Evolutionary conservation across 768 basidiomycete species (phyloP).

Genomic region (Amanita pallidorosea): DNA sequence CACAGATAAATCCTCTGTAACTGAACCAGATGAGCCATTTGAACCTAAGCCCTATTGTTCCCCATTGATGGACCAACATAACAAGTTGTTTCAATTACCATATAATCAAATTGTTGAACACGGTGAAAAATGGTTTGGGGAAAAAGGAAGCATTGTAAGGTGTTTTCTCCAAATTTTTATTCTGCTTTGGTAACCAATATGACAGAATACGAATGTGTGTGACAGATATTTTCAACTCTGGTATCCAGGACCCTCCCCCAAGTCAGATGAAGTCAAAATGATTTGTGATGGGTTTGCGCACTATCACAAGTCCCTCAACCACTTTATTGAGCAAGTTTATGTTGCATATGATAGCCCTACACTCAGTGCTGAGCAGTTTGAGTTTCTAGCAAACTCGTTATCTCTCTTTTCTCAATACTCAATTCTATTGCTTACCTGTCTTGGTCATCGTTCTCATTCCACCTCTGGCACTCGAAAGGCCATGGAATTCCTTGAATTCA

Average conservation of each 20-base stretch:
- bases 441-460: not conserved
- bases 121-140: not conserved
- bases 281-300: not conserved
- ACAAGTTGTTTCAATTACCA: not conserved
- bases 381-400: slow-evolving; percentile 1
- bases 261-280: not conserved
- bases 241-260: not conserved
- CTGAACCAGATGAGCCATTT: not conserved
- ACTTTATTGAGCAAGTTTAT: not conserved
- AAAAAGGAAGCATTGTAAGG: not conserved
- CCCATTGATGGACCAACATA: not conserved
- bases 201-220: not conserved
- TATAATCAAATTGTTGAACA: slow-evolving; percentile 1
- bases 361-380: not conserved
- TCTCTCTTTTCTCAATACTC: slow-evolving; percentile 1
- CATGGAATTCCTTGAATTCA: slow-evolving; percentile 2
- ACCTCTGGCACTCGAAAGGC: not conserved
- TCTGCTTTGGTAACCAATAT: not conserved
- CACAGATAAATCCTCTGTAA: not conserved
- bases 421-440: slow-evolving; percentile 1
- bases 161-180: not conserved
- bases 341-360: not conserved
- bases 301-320: not conserved
- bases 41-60: not conserved
- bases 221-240: not conserved